These are phyloP conservation scores for Arabidopsis lyrata DNA, from an alignment of 441 rosid genomes.

Conservation along the genomic window DNA sequence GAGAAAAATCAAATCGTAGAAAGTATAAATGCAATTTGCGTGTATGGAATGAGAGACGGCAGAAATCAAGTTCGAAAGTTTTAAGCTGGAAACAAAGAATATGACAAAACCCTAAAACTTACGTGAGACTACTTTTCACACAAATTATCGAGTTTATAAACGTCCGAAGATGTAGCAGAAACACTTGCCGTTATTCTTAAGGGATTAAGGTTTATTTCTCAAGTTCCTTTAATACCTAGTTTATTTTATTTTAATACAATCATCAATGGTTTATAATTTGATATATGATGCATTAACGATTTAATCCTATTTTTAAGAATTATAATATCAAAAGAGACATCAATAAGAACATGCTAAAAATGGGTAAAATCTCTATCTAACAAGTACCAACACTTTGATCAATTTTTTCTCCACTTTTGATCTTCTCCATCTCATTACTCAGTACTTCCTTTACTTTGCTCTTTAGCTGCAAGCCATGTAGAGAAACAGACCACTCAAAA, in stretches of 20 bases:
- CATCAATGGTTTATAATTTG: neutral
- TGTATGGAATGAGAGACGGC: too few relatives aligned
- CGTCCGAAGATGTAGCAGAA: neutral
- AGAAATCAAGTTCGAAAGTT: neutral
- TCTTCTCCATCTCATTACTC: conserved; percentile 68
- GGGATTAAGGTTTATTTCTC: neutral
- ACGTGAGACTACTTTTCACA: neutral
- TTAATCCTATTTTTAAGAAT: neutral
- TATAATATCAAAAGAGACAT: neutral
- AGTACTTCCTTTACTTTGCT: conserved; percentile 62
- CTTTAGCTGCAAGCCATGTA: conserved; percentile 65
- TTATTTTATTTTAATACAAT: neutral
- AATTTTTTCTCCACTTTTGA: conserved; percentile 46
- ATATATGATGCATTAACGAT: neutral
- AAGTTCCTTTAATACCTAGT: neutral
- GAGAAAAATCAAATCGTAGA: too few relatives aligned
- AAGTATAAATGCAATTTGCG: too few relatives aligned
- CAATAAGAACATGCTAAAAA: neutral
- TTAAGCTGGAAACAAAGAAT: neutral
- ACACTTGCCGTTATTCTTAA: too few relatives aligned
- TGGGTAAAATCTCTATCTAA: conserved; percentile 22
- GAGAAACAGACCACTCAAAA: conserved; percentile 22
- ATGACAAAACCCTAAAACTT: neutral
- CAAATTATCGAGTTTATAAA: neutral
- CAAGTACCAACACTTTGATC: conserved; percentile 30